Conservation (phyloP, 2,329 filamentous ascomycete genomes). For the Fusarium sp. region DNA sequence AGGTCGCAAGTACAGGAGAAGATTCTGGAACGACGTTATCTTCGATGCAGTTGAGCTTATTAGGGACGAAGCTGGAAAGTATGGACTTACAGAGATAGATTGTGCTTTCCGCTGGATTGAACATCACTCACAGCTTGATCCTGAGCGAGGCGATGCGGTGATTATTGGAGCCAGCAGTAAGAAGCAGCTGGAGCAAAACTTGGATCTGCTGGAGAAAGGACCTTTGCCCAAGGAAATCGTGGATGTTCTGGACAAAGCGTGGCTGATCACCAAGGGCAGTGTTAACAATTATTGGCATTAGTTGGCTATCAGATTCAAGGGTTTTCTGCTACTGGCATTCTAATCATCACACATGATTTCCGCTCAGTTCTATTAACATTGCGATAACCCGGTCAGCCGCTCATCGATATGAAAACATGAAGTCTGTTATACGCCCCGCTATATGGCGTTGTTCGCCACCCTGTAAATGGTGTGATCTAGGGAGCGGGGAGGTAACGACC, state of each 20-base stretch:
- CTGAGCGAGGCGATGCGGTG: conserved; percentile 53
- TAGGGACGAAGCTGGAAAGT: conserved; percentile 68
- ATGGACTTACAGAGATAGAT: conserved; percentile 71
- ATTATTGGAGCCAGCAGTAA: conserved; percentile 60
- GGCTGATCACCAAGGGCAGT: neutral
- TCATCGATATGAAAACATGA: neutral
- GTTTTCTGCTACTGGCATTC: accelerated
- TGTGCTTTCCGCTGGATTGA: conserved; percentile 72
- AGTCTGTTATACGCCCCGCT: neutral
- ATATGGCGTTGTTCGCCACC: neutral
- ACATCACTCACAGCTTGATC: conserved; percentile 63
- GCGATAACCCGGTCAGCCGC: too few species aligned
- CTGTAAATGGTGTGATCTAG: neutral
- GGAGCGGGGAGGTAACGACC: neutral
- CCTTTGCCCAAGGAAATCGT: conserved; percentile 78
- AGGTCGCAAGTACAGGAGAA: conserved; percentile 7
- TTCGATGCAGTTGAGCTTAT: conserved; percentile 68
- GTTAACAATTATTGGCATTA: neutral
- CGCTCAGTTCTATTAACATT: too few species aligned
- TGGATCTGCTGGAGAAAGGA: conserved; percentile 57
- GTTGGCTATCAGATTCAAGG: too few species aligned
- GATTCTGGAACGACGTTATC: conserved; percentile 68
- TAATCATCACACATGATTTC: neutral
- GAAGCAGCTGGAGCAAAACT: conserved; percentile 58
- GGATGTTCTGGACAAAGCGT: conserved; percentile 46